Conservation (phyloP, 768 basidiomycete genomes). For the Lactarius deliciosus region DNA sequence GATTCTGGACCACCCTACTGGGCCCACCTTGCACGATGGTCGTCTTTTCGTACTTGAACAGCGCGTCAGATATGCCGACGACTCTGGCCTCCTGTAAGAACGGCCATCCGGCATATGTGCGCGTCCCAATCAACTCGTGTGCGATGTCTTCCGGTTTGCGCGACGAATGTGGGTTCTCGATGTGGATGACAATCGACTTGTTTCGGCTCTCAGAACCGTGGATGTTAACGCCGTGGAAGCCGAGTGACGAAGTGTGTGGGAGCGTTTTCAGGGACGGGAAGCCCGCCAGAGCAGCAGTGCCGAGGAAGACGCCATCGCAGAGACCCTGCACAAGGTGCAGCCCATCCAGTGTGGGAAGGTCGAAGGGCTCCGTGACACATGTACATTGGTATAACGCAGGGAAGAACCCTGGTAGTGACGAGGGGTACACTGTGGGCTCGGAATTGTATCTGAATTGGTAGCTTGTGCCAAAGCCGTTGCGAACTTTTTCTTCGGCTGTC, state of each 20-base stretch:
- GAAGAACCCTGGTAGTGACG: conserved; percentile 94
- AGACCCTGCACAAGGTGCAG: conserved; percentile 85
- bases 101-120: conserved; percentile 87
- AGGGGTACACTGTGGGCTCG: conserved; percentile 73
- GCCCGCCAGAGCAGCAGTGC: conserved; percentile 83
- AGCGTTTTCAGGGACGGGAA: conserved; percentile 95
- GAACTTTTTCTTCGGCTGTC: conserved; percentile 65
- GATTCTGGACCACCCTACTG: conserved; percentile 62
- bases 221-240: conserved; percentile 88
- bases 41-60: conserved; percentile 83
- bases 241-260: conserved; percentile 71
- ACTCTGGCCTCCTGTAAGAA: conserved; percentile 93
- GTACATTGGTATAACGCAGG: conserved; percentile 79
- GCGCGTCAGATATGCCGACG: conserved; percentile 78
- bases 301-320: conserved; percentile 84
- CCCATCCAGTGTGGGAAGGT: conserved; percentile 85
- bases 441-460: conserved; percentile 74
- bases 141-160: conserved; percentile 74
- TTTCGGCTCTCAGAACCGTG: conserved; percentile 89
- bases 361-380: conserved; percentile 78
- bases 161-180: conserved; percentile 71
- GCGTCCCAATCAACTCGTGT: conserved; percentile 66
- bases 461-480: conserved; percentile 81
- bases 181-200: conserved; percentile 89
- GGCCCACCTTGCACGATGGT: conserved; percentile 49